phyloP scores from a whole-genome alignment of 1,139 yeast species.

The Blastobotrys illinoisensis region DNA sequence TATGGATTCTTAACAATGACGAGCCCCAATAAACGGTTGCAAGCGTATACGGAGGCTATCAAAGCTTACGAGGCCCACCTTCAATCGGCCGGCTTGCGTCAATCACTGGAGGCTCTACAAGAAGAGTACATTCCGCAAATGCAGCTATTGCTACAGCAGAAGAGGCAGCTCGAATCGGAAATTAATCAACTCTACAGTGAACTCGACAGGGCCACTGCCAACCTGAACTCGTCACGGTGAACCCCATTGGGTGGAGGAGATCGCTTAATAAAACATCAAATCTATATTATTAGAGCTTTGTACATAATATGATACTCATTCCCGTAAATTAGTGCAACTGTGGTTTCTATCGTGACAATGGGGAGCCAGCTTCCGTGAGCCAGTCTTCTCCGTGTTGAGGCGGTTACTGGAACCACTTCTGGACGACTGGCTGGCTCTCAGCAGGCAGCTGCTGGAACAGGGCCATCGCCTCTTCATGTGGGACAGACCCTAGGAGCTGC shows the following conservation, averaged over 20 bases:
- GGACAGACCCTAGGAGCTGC: constrained; percentile 38
- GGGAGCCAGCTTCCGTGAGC: not conserved
- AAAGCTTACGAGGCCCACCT: not conserved
- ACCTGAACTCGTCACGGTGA: not conserved
- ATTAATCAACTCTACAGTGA: not conserved
- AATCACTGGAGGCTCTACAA: not conserved
- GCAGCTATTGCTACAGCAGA: not conserved
- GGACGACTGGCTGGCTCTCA: constrained; percentile 56
- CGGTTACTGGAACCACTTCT: constrained; percentile 34
- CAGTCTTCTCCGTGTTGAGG: not conserved
- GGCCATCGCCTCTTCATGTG: constrained; percentile 60
- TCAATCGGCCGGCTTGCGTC: not conserved
- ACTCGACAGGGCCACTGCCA: not conserved
- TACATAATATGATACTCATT: not conserved
- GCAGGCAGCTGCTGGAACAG: constrained; percentile 59
- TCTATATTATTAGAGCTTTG: not conserved
- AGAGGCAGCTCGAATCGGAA: not conserved
- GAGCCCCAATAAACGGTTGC: not conserved
- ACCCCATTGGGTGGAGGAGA: too few species aligned
- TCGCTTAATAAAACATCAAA: not conserved
- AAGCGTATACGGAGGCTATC: not conserved
- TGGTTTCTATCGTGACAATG: not conserved
- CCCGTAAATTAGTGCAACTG: not conserved
- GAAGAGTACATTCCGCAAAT: not conserved
- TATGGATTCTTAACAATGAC: not conserved